These are phyloP conservation scores for Pseudocercospora cruenta DNA, from an alignment of 2,329 filamentous ascomycete species.

Conservation along the genomic window DNA sequence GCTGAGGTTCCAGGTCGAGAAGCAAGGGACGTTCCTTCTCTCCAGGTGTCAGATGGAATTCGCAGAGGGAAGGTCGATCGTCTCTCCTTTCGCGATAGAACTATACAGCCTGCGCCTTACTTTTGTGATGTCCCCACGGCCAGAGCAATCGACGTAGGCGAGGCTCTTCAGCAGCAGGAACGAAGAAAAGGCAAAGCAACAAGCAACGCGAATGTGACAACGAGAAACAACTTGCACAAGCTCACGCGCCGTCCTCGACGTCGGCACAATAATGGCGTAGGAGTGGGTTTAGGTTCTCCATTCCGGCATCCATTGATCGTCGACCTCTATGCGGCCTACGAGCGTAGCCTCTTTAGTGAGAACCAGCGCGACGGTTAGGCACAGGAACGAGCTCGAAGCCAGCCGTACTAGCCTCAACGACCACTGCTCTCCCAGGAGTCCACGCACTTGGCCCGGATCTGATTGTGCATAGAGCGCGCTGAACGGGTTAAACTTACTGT, in stretches of 20 bases:
- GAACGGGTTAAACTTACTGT: not conserved
- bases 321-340: conserved; percentile 3
- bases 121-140: too few species aligned
- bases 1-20: not conserved
- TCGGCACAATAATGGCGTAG: not conserved
- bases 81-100: too few species aligned
- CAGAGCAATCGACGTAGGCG: too few species aligned
- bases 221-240: not conserved
- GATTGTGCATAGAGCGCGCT: not conserved
- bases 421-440: not conserved
- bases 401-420: conserved; percentile 5
- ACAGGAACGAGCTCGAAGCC: not conserved
- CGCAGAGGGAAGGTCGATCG: too few species aligned
- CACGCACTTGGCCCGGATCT: not conserved
- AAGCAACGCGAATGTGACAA: not conserved
- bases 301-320: not conserved
- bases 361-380: not conserved
- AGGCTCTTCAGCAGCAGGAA: not conserved
- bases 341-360: not conserved
- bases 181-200: too few species aligned
- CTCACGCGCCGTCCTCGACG: conserved; percentile 1
- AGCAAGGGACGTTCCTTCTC: not conserved
- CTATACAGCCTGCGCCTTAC: too few species aligned
- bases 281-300: not conserved
- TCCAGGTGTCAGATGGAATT: not conserved